A percentile compares a stretch with the other conserved stretches of the same genome.
These are phyloP conservation scores for Nannochloropsis salina DNA, from an alignment of 108 stramenopile genomes.

Conservation along the genomic window DNA sequence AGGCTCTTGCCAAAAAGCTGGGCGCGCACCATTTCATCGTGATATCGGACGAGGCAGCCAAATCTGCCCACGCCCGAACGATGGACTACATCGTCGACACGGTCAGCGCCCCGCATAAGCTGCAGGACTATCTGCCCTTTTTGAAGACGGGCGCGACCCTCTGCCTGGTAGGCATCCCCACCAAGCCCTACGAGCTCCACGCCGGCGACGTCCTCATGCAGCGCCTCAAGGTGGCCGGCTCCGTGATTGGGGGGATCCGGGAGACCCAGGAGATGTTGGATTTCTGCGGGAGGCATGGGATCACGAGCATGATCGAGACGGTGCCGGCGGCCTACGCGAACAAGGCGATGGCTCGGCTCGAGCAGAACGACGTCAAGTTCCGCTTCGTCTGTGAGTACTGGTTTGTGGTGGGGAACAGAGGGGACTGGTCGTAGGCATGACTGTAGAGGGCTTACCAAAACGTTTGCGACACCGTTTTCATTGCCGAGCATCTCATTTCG, in stretches of 20 bases:
- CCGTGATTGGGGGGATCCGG: conserved; percentile 31
- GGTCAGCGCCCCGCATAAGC: conserved; percentile 20
- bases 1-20: conserved; percentile 18
- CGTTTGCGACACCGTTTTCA: not conserved
- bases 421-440: not conserved
- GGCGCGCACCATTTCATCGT: not conserved
- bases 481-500: not conserved
- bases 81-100: conserved; percentile 36
- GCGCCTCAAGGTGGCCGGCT: conserved; percentile 23
- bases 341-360: not conserved
- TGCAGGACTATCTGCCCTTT: conserved; percentile 18
- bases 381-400: not conserved
- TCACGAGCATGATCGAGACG: conserved; percentile 14
- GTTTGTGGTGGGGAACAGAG: not conserved
- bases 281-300: conserved; percentile 32
- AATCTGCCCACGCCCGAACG: not conserved
- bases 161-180: conserved; percentile 30
- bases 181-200: not conserved
- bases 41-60: not conserved
- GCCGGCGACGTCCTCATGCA: not conserved
- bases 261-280: conserved; percentile 41
- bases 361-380: not conserved
- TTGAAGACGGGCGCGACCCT: conserved; percentile 21
- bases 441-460: too few species aligned
- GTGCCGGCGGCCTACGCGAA: not conserved